Evolutionary conservation across 345 rosid species (phyloP).

Genomic region (Arabis hirsuta): DNA sequence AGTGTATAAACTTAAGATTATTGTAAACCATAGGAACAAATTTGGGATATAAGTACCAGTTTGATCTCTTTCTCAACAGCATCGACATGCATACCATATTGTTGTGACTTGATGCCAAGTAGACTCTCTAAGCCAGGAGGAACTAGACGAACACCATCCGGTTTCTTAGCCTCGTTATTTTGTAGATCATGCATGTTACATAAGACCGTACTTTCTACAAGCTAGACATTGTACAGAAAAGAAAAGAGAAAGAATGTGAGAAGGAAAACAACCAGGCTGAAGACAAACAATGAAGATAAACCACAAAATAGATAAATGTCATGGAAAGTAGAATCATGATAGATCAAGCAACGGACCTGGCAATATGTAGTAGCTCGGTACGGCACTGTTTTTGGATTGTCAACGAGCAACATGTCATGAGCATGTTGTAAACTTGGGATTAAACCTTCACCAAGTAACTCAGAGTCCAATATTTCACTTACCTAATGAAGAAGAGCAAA

Average conservation of each 20-base stretch:
- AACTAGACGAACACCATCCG: constrained; percentile 66
- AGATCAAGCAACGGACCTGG: constrained; percentile 58
- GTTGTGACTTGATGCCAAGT: constrained; percentile 60
- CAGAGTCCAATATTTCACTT: constrained; percentile 94
- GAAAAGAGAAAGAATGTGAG: constrained; percentile 15
- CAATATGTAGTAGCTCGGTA: constrained; percentile 78
- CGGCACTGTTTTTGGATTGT: constrained; percentile 80
- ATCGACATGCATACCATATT: constrained; percentile 84
- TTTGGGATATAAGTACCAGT: constrained; percentile 54
- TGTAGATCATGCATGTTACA: constrained; percentile 70
- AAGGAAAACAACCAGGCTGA: not conserved
- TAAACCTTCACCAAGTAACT: constrained; percentile 92
- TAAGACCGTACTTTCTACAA: constrained; percentile 75
- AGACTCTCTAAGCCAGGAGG: constrained; percentile 63
- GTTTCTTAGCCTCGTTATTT: constrained; percentile 55
- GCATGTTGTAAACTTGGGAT: constrained; percentile 95
- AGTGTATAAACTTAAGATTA: constrained; percentile 48
- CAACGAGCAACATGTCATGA: constrained; percentile 75
- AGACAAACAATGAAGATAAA: constrained; percentile 1
- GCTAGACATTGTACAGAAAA: constrained; percentile 43
- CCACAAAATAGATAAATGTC: not conserved
- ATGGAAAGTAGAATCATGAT: not conserved
- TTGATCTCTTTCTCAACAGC: constrained; percentile 69
- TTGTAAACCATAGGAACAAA: constrained; percentile 24
- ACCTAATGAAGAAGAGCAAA: constrained; percentile 52